Percentiles rank a stretch among this genome's conserved stretches.
Conservation (phyloP, 768 basidiomycete species). For the Cyathus striatus region DNA sequence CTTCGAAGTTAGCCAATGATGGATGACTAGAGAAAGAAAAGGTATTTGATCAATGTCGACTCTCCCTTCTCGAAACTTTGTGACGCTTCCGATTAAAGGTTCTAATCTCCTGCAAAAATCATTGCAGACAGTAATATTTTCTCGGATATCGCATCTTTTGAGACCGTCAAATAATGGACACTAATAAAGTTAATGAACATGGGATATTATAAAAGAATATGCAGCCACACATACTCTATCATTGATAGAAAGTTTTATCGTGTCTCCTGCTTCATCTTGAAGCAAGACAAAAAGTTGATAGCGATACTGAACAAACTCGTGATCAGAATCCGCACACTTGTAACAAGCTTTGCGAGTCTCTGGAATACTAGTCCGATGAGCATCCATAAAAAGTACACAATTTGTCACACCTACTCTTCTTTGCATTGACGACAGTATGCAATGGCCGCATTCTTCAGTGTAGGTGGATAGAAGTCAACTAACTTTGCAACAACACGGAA, state of each 20-base stretch:
- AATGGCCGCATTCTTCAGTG: conserved; percentile 40
- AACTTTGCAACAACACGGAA: conserved; percentile 45
- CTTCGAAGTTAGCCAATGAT: conserved; percentile 22
- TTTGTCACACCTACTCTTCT: conserved; percentile 31
- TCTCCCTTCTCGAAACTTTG: conserved; percentile 4
- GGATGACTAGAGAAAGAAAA: conserved; percentile 12
- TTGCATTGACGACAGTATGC: conserved; percentile 51
- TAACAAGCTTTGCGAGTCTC: conserved; percentile 37
- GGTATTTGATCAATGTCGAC: conserved; percentile 4
- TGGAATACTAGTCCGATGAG: conserved; percentile 33
- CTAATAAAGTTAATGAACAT: conserved; percentile 17
- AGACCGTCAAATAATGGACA: conserved; percentile 40
- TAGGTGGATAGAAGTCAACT: conserved; percentile 51
- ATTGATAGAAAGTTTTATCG: conserved; percentile 42
- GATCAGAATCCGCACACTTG: conserved; percentile 47
- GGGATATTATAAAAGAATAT: not conserved
- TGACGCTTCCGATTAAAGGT: conserved; percentile 44
- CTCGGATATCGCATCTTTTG: conserved; percentile 34
- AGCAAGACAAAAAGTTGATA: conserved; percentile 48
- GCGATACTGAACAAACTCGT: conserved; percentile 40
- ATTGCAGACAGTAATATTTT: conserved; percentile 29
- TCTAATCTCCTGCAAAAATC: conserved; percentile 35
- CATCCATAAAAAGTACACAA: not conserved
- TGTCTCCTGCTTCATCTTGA: conserved; percentile 40
- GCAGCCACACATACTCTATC: conserved; percentile 29